Base-by-base conservation (phyloP, 257 asterid genomes). In the Solanum pinnatisectum region DNA sequence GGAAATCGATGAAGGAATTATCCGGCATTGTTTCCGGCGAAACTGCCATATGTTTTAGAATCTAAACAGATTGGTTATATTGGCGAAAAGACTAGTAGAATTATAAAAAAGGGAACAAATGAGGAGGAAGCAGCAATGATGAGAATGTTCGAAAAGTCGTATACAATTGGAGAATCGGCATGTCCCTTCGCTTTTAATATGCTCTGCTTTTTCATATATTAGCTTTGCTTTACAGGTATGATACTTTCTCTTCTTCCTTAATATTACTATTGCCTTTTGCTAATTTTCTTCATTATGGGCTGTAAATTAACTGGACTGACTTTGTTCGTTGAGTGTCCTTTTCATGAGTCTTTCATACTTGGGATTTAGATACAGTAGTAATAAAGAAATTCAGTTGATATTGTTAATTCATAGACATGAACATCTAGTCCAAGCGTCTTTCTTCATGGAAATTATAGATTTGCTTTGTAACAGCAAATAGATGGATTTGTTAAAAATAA, bases 101-200 rank as follows among this genome's bases (percentile, higher is more conserved):
- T 74, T 52, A 25, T 65, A 30, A 49, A 9, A 25, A 60, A 14
- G 22, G 36, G 46, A 65, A 71, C 79, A 52, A 16, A 6, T 68
- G 59, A 65, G 86, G 84, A 86, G 91, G 95, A 89, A 92, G 95
- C 97, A 94, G 93, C 85, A 95, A 95, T 95, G 98, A 96, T 96
- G 92, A 84, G 83, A 88, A 87, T 96, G 99, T 95, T 86, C 35
- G 89, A 91, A 89, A 88, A 93, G 90, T 87, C 90, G 88, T 89
- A 87, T 77, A 91, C 97, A 94, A 65, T 76, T 84, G 89, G 90
- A 88, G 92, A 89, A 92, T 92, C 86, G 90, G 90, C 85, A 90
- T 87, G 85, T 82, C 84, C 86, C 83, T 87, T 86, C 91, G 89
- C 93, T 91, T 89, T 72, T 72, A 79, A 88, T 85, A 83, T 88